phyloP scores from a whole-genome alignment of 345 rosid genomes.

The Tarenaya hassleriana region DNA sequence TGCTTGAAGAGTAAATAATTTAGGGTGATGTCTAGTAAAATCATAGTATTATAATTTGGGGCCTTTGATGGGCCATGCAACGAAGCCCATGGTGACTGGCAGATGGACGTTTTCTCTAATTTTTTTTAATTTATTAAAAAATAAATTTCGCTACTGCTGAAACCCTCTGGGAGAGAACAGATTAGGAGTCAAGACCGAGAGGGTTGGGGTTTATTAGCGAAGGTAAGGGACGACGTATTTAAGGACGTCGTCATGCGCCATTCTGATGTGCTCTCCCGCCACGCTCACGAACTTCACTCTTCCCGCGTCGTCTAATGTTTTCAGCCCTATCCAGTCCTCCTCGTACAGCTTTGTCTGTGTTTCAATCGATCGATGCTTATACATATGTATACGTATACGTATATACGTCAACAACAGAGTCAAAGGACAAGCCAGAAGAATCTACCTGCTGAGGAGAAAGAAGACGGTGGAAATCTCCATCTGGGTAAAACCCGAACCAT shows the following conservation, averaged over 20 bases:
- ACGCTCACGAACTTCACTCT: conserved; percentile 62
- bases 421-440: no score
- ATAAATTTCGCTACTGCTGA: no score
- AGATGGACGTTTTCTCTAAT: no score
- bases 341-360: conserved; percentile 67
- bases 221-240: conserved; percentile 61
- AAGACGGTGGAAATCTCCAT: conserved; percentile 63
- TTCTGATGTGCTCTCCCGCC: conserved; percentile 63
- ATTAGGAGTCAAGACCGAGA: no score
- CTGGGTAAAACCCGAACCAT: conserved; percentile 86
- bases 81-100: no score
- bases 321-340: conserved; percentile 92
- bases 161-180: no score
- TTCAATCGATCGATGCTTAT: background rate
- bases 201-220: background rate
- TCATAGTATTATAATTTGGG: no score
- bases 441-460: conserved; percentile 49
- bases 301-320: conserved; percentile 54
- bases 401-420: no score
- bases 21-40: no score
- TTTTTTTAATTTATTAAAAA: no score
- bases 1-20: no score
- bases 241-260: conserved; percentile 48
- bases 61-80: no score
- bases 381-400: background rate